Conservation (phyloP, 768 basidiomycete species). For the Boletus bicolor region DNA sequence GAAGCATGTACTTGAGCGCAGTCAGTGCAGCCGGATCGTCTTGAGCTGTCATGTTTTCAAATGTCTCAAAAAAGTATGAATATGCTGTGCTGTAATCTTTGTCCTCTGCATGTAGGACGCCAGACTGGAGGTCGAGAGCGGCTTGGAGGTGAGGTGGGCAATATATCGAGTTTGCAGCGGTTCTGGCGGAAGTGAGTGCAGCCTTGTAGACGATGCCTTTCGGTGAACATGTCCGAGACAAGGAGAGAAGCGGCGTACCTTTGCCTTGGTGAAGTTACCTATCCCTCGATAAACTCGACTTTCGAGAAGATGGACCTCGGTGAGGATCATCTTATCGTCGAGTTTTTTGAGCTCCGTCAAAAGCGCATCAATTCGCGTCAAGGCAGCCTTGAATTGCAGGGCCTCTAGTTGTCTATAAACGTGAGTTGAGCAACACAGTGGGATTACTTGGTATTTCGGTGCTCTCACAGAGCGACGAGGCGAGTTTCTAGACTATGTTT, state of each 20-base stretch:
- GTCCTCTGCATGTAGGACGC: constrained; percentile 92
- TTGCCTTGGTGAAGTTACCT: constrained; percentile 86
- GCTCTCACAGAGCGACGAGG: constrained; percentile 65
- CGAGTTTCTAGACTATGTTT: constrained; percentile 92
- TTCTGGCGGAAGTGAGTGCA: constrained; percentile 84
- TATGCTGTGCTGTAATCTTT: constrained; percentile 97
- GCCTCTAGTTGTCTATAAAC: constrained; percentile 65
- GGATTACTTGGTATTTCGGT: neutral
- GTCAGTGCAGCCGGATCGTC: constrained; percentile 73
- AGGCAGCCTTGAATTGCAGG: constrained; percentile 71
- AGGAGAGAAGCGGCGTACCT: constrained; percentile 45
- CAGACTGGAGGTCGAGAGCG: constrained; percentile 63
- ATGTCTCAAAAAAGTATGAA: constrained; percentile 96
- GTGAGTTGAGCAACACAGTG: constrained; percentile 2
- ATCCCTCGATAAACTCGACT: constrained; percentile 87
- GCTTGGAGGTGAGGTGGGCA: constrained; percentile 71
- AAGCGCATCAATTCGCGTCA: constrained; percentile 80
- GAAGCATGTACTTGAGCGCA: constrained; percentile 95
- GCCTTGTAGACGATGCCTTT: constrained; percentile 44
- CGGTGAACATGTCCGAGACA: neutral
- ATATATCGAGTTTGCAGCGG: constrained; percentile 94
- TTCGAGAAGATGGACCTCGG: constrained; percentile 94
- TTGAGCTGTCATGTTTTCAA: constrained; percentile 81
- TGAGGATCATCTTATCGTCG: constrained; percentile 97
- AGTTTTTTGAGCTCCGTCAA: constrained; percentile 87